phyloP scores from a whole-genome alignment of 164 flowering plant species.

The Vitis labrusca region DNA sequence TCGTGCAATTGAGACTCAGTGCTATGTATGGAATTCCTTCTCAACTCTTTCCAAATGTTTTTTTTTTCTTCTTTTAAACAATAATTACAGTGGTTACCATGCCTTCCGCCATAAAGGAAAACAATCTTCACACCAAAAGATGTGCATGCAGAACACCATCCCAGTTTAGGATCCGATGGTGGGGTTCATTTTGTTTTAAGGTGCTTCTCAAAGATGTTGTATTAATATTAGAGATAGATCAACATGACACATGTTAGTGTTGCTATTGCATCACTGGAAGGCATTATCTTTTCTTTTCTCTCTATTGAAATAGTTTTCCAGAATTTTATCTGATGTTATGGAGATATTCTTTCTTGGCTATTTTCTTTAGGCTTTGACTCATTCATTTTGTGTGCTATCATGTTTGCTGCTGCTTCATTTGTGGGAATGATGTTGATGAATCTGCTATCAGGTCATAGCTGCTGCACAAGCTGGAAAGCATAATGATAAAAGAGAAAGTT shows the following conservation, averaged over 20 bases:
- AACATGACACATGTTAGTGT: too few relatives aligned
- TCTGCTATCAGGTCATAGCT: constrained; percentile 66
- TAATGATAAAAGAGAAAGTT: constrained; percentile 85
- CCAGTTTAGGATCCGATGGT: background rate
- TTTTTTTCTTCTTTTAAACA: background rate
- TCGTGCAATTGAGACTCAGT: constrained; percentile 94
- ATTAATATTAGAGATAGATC: background rate
- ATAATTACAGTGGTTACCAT: too few relatives aligned
- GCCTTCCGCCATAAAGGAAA: too few relatives aligned
- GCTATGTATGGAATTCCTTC: constrained; percentile 58
- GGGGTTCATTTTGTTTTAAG: background rate
- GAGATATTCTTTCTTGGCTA: background rate
- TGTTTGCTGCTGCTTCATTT: background rate
- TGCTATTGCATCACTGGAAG: background rate
- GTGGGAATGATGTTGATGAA: constrained; percentile 2
- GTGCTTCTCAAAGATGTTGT: background rate
- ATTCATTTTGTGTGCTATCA: constrained; percentile 1
- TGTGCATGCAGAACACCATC: background rate
- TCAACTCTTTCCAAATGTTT: background rate
- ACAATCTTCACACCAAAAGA: background rate
- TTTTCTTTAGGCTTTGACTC: background rate
- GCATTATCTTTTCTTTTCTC: background rate
- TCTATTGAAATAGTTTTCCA: too few relatives aligned
- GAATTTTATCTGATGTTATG: too few relatives aligned
- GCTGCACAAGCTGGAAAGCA: constrained; percentile 87